Evolutionary conservation across 352 stramenopile genomes (phyloP).

Genomic region (Phytophthora citricola): DNA sequence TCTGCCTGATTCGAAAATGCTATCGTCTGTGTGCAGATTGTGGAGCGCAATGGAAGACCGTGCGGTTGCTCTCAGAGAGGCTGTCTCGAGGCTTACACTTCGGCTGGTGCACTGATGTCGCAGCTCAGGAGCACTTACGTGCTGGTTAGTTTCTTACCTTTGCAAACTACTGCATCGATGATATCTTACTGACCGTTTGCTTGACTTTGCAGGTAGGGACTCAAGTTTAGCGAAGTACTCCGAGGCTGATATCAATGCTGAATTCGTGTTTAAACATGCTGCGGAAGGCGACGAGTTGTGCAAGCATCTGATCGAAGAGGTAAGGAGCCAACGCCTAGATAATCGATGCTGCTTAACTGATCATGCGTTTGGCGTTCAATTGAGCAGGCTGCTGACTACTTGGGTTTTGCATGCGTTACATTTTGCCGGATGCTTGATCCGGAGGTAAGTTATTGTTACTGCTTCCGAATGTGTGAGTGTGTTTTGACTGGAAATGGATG

Average conservation of each 20-base stretch:
- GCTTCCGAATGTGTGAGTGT: neutral
- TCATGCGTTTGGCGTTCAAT: conserved; percentile 4
- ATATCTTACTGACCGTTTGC: neutral
- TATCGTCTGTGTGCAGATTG: conserved; percentile 55
- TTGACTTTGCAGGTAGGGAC: conserved; percentile 42
- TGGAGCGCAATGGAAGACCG: conserved; percentile 77
- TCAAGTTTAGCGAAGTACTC: conserved; percentile 55
- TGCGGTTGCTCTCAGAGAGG: conserved; percentile 80
- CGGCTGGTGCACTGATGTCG: conserved; percentile 64
- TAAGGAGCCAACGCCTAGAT: conserved; percentile 15
- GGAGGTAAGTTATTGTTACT: conserved; percentile 50
- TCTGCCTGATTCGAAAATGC: neutral
- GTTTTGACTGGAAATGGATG: neutral
- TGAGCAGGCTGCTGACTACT: conserved; percentile 73
- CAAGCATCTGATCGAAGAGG: conserved; percentile 73
- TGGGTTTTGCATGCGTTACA: conserved; percentile 85
- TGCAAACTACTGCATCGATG: neutral
- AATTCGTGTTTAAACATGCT: conserved; percentile 78
- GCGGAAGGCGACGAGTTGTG: conserved; percentile 72
- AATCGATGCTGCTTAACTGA: conserved; percentile 6
- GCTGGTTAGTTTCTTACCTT: conserved; percentile 40
- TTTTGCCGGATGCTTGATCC: conserved; percentile 81
- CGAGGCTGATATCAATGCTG: conserved; percentile 62
- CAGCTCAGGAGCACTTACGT: conserved; percentile 72
- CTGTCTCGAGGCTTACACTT: conserved; percentile 84